Percentiles rank a stretch among this genome's conserved stretches.
phyloP scores from a whole-genome alignment of 192 early-diverging fungal species.

The Backusella tarrabulga region DNA sequence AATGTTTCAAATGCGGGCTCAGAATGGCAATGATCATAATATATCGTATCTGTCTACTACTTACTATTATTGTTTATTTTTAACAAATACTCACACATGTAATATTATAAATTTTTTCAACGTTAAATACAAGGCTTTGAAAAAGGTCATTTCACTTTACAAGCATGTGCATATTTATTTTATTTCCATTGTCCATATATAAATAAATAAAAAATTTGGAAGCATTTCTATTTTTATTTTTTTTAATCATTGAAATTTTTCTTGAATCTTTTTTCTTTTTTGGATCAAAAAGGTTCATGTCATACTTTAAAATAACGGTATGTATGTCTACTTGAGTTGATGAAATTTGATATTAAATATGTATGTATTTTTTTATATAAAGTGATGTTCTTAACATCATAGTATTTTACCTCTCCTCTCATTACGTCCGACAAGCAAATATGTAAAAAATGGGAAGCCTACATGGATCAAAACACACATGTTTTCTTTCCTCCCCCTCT shows the following conservation, averaged over 20 bases:
- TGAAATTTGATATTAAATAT: neutral
- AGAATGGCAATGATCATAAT: neutral
- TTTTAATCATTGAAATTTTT: neutral
- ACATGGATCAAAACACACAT: neutral
- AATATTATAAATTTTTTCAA: neutral
- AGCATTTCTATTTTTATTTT: neutral
- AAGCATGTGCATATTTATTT: neutral
- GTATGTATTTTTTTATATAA: neutral
- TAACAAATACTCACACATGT: neutral
- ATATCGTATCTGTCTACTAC: neutral
- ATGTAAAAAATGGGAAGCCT: neutral
- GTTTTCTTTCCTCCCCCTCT: neutral
- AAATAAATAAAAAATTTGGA: neutral
- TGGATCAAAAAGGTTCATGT: neutral
- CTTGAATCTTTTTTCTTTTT: neutral
- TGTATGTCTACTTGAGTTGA: neutral
- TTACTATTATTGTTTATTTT: neutral
- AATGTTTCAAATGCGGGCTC: neutral
- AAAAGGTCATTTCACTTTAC: neutral
- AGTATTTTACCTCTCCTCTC: neutral
- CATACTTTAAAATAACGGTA: neutral
- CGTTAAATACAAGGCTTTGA: neutral
- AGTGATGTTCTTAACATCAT: neutral
- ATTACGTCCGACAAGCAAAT: neutral
- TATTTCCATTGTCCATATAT: neutral